Percentiles rank a stretch among this genome's conserved stretches.
Evolutionary conservation across 2,329 filamentous ascomycete species (phyloP).

Genomic region (Grosmannia serpens): DNA sequence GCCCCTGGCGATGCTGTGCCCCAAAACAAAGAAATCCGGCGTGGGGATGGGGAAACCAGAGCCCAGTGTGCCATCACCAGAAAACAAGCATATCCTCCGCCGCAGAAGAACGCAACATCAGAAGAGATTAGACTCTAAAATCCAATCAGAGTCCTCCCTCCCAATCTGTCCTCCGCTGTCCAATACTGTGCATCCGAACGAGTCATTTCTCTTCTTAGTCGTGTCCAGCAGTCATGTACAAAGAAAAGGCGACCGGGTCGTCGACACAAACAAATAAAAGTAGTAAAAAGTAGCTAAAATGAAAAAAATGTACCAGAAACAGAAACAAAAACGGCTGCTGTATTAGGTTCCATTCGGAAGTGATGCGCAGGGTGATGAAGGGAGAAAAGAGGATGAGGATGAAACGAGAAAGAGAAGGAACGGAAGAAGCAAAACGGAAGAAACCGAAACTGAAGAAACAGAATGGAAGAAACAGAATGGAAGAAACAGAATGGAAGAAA

Average conservation of each 20-base stretch:
- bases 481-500: neutral
- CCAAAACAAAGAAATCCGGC: neutral
- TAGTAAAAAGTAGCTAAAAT: neutral
- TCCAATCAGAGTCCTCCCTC: neutral
- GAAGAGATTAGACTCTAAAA: neutral
- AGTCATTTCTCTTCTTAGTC: neutral
- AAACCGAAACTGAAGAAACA: neutral
- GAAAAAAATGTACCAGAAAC: neutral
- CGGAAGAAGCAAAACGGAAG: neutral
- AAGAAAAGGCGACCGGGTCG: neutral
- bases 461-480: neutral
- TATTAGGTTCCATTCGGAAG: no score
- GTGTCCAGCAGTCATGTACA: neutral
- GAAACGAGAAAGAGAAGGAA: no score
- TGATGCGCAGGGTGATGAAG: no score
- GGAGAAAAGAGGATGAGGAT: no score
- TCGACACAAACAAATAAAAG: neutral
- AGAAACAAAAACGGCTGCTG: neutral
- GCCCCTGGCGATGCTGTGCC: constrained; percentile 1
- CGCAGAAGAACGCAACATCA: neutral
- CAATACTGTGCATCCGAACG: neutral
- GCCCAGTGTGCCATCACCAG: neutral
- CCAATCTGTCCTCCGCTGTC: neutral
- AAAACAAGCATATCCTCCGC: neutral
- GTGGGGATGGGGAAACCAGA: neutral